phyloP scores from a whole-genome alignment of 192 early-diverging fungal species.

The Coemansia biformis region DNA sequence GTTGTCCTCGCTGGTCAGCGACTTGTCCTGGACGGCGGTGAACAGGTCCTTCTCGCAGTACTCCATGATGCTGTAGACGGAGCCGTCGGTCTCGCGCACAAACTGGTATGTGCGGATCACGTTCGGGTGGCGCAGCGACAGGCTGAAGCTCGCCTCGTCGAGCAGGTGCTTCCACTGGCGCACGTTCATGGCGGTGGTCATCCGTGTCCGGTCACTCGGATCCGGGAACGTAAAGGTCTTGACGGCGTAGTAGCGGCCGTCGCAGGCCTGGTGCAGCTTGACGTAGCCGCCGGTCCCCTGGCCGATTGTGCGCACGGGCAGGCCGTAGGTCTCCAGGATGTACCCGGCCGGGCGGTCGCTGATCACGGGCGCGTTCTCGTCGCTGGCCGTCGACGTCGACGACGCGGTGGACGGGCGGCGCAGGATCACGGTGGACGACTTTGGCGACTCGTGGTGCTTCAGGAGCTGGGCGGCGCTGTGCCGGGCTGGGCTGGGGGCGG shows the following conservation, averaged over 20 bases:
- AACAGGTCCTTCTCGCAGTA: conserved; percentile 88
- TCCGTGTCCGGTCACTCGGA: conserved; percentile 26
- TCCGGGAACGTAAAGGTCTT: conserved; percentile 50
- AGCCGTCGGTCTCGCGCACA: conserved; percentile 58
- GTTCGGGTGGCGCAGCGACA: conserved; percentile 67
- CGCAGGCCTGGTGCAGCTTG: conserved; percentile 49
- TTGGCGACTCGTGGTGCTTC: conserved; percentile 25
- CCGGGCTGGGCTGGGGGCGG: no score
- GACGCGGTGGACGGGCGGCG: conserved; percentile 47
- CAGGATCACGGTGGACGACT: conserved; percentile 43
- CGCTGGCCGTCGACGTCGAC: conserved; percentile 38
- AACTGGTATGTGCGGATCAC: conserved; percentile 73
- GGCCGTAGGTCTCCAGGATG: conserved; percentile 46
- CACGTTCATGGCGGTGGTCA: conserved; percentile 36
- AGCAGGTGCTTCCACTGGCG: conserved; percentile 49
- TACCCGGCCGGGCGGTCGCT: conserved; percentile 46
- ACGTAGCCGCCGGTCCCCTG: conserved; percentile 53
- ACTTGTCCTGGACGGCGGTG: conserved; percentile 66
- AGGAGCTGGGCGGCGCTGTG: conserved; percentile 28
- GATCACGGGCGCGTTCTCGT: conserved; percentile 47
- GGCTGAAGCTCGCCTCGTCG: conserved; percentile 48
- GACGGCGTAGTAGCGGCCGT: conserved; percentile 45
- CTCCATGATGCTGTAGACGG: conserved; percentile 79
- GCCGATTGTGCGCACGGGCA: conserved; percentile 43
- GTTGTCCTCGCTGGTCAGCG: conserved; percentile 67